phyloP scores from a whole-genome alignment of 805 yeast genomes.

The Yarrowia divulgata region DNA sequence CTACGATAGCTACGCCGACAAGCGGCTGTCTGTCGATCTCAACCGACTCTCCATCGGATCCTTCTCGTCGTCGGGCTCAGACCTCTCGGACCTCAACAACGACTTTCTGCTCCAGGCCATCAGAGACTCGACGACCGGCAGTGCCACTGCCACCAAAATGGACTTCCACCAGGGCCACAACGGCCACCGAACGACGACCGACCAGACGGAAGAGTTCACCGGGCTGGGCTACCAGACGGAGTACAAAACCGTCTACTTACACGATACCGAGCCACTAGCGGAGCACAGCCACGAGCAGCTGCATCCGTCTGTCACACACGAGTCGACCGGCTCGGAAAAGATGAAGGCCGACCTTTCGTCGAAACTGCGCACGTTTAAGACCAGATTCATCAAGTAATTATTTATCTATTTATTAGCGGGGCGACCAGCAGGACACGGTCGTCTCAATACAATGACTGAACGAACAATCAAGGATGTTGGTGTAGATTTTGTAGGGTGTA shows the following conservation, averaged over 20 bases:
- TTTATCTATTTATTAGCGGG: conserved; percentile 11
- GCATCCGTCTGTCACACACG: neutral
- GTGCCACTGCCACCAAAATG: neutral
- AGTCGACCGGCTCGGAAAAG: neutral
- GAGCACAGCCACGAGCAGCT: too few relatives aligned
- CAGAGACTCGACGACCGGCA: conserved; percentile 16
- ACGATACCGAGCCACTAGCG: neutral
- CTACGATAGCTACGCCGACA: conserved; percentile 16
- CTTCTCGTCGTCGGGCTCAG: conserved; percentile 18
- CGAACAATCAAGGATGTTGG: too few relatives aligned
- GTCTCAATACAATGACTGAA: too few relatives aligned
- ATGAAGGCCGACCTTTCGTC: neutral
- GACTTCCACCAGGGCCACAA: conserved; percentile 27
- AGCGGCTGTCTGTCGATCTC: neutral
- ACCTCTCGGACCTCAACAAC: conserved; percentile 17
- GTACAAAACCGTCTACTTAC: neutral
- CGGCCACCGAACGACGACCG: conserved; percentile 20
- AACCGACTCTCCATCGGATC: neutral
- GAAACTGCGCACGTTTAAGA: neutral
- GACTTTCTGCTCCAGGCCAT: conserved; percentile 27
- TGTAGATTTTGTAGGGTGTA: too few relatives aligned
- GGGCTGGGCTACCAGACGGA: conserved; percentile 24
- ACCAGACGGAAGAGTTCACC: conserved; percentile 13
- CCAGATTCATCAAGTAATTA: conserved; percentile 19
- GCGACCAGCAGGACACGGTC: too few relatives aligned